Evolutionary conservation across 2,329 filamentous ascomycete species (phyloP), one percentile per base, ranked within the genome.

Genomic region (Neocucurbitaria cava): DNA sequence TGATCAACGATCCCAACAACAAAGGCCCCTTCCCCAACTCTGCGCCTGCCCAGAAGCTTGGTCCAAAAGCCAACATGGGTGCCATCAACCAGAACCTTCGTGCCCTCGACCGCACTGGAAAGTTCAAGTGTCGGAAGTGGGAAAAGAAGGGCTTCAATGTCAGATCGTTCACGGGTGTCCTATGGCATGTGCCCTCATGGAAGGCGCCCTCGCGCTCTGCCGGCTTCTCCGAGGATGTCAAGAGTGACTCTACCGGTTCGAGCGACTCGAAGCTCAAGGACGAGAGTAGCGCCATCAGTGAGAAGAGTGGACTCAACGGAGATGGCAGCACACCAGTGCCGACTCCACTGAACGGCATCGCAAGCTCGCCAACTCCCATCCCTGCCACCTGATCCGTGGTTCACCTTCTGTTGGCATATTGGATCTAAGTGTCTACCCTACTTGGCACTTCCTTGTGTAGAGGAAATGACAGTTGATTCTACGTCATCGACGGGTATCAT

Each of bases 71-170:
- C 46, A 98, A 97, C 75, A 91, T 94, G 69, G 95, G 95, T 61
- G 94, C 94, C 55, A 99, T 99, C 83, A 99, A 99, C 73, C 95
- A 95, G 49, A 91, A 92, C 47, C 88, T 99, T 45, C 91, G 95
- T 50, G 94, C 95, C 11, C 89, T 99, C 61, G 95, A 99, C 77
- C 89, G 94, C 57, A 90, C 90, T 7, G 94, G 94, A 64, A 90
- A 94, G 70, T 64, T 64, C 61, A 93, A 95, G 9, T 97, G 93
- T 77, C 90, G 94, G 62, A 93, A 88, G 75, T 99, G 95, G 95
- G 83, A 87, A 73, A 91, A 88, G 76, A 92, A 92, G 60, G 85
- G 87, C 51, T 91, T 98, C 73, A 84, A 83, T 44, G 81, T 98
- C 65, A 96, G 96, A 82, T 96, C 89, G 76, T 98, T 98, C 75